Percentiles rank a stretch among this genome's conserved stretches.
Conservation (phyloP, 106 monocot genomes). For the Acorus calamus region DNA sequence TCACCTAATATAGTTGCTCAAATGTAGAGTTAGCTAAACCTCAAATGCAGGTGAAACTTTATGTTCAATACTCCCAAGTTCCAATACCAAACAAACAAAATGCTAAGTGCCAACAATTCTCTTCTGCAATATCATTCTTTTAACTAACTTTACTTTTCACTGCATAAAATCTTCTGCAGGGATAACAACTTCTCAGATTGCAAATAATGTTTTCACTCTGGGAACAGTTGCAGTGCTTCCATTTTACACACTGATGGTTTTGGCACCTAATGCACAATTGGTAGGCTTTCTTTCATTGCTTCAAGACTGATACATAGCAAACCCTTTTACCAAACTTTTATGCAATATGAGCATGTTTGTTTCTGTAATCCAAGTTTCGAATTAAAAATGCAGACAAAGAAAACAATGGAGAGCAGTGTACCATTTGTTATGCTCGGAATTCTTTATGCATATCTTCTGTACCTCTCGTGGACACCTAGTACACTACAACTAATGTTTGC, state of each 20-base stretch:
- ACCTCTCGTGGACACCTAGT: constrained; percentile 80
- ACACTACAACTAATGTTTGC: constrained; percentile 68
- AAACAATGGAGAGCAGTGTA: constrained; percentile 54
- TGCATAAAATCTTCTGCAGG: constrained; percentile 17
- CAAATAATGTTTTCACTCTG: constrained; percentile 71
- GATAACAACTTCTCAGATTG: constrained; percentile 64
- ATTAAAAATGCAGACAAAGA: constrained; percentile 45
- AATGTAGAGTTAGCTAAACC: too few species aligned
- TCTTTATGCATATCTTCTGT: constrained; percentile 73
- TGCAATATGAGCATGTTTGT: too few species aligned
- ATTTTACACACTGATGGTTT: constrained; percentile 89
- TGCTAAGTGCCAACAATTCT: background rate
- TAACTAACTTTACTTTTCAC: background rate
- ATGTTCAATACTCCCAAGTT: too few species aligned
- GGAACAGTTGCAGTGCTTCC: constrained; percentile 93
- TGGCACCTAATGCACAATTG: constrained; percentile 67
- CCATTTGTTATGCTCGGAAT: constrained; percentile 72
- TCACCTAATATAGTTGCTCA: too few species aligned
- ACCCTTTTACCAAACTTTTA: background rate
- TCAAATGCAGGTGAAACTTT: too few species aligned
- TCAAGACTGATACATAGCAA: too few species aligned
- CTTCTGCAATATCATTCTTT: background rate
- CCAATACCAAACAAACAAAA: background rate
- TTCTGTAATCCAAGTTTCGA: too few species aligned
- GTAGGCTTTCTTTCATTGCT: constrained; percentile 20